Conservation (phyloP, 2,329 filamentous ascomycete genomes). For the Aspergillus fructus region DNA sequence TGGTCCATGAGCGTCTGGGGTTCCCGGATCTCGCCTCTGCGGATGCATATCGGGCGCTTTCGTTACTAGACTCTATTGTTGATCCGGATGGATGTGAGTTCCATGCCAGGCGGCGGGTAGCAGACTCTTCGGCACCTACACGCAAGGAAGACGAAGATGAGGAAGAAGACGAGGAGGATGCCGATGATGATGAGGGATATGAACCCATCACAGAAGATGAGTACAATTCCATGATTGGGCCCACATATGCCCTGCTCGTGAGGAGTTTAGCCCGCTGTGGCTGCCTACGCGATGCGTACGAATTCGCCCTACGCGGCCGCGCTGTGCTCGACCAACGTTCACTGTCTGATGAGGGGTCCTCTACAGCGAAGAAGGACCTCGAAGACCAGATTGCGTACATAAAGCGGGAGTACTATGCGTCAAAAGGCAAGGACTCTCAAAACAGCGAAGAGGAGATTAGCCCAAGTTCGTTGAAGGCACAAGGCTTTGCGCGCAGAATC, state of each 20-base stretch:
- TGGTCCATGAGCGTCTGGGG: constrained; percentile 69
- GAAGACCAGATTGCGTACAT: constrained; percentile 30
- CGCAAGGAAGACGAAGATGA: neutral
- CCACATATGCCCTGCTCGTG: constrained; percentile 39
- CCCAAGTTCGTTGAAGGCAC: constrained; percentile 32
- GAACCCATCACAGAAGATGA: constrained; percentile 31
- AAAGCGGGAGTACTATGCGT: constrained; percentile 24
- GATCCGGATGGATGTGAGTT: constrained; percentile 78
- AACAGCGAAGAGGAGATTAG: constrained; percentile 21
- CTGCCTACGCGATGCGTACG: constrained; percentile 43
- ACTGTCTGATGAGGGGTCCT: neutral
- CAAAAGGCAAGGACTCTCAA: neutral
- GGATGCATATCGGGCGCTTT: constrained; percentile 86
- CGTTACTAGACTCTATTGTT: constrained; percentile 76
- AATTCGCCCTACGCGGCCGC: constrained; percentile 35
- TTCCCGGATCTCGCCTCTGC: constrained; percentile 89
- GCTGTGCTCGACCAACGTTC: constrained; percentile 21
- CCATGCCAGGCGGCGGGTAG: constrained; percentile 59
- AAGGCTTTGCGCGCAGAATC: constrained; percentile 50
- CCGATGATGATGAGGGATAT: constrained; percentile 43
- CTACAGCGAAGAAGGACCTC: constrained; percentile 16
- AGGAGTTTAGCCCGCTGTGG: constrained; percentile 36
- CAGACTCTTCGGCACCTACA: constrained; percentile 28
- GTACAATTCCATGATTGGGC: constrained; percentile 35
- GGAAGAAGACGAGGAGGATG: constrained; percentile 35